Base-by-base conservation (phyloP, 768 basidiomycete genomes). In the Sporobolomyces roseus region DNA sequence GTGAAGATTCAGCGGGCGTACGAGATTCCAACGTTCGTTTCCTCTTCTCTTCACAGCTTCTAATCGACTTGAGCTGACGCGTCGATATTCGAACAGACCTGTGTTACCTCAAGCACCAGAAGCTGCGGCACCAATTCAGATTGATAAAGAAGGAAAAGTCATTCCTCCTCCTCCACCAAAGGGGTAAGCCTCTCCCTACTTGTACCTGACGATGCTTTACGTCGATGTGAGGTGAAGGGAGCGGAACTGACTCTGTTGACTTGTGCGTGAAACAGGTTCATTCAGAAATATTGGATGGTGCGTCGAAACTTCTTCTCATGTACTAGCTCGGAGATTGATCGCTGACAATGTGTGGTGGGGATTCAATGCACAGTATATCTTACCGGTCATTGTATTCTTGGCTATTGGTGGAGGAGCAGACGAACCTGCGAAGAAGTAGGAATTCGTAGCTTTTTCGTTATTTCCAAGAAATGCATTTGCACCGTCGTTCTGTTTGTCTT, bases 261-360 rank as follows among this genome's bases (percentile, higher is more conserved):
- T 32, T 19, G n/a, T 14, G 19, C 46, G 12, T 23, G 2, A 2
- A 33, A 9, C 58, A 66, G 60, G 17, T 63, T 68, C 32, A 35
- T 68, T 23, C 61, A 68, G 30, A 68, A 68, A 53, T 68, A 68
- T 49, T 68, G 66, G 66, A n/a, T n/a, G n/a, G n/a, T n/a, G n/a
- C n/a, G n/a, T n/a, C n/a, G n/a, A n/a, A n/a, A n/a, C n/a, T n/a
- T n/a, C n/a, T n/a, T n/a, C n/a, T n/a, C n/a, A n/a, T n/a, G n/a
- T n/a, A n/a, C n/a, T n/a, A n/a, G n/a, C n/a, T 17, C 38, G 17
- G 9, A 17, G 17, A 9, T 41, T 41, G 38, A 41, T 9, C 9
- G 38, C 38, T 41, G 38, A 41, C 38, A 41, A 41, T 41, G 17
- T 17, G 38, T 41, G 17, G 17, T 41, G 10, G 4, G 7, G 25